A percentile compares a stretch with the other conserved stretches of the same genome.
phyloP scores from a whole-genome alignment of 2,329 filamentous ascomycete genomes.

The Chaetomium olivaceum region DNA sequence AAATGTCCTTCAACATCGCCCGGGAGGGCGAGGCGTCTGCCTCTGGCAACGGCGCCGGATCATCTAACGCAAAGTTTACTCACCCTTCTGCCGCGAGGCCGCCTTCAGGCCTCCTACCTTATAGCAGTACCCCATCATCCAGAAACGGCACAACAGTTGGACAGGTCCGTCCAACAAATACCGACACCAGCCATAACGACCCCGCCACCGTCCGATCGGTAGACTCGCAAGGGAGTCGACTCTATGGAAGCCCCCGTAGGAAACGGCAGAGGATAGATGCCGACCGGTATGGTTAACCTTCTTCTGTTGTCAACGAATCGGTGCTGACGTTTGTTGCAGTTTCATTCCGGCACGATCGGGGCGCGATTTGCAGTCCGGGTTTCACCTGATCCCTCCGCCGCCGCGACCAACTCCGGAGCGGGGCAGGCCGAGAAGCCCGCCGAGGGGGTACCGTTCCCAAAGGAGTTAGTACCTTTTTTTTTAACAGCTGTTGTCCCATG shows the following conservation, averaged over 20 bases:
- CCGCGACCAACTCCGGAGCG: conserved; percentile 85
- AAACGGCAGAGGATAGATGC: conserved; percentile 62
- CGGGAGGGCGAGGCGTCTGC: conserved; percentile 19
- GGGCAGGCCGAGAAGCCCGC: conserved; percentile 59
- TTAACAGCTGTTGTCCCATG: background rate
- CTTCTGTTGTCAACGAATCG: background rate
- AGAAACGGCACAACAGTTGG: conserved; percentile 8
- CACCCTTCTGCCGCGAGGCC: conserved; percentile 14
- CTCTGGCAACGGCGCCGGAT: background rate
- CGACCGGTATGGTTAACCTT: conserved; percentile 53
- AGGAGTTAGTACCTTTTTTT: conserved; percentile 62
- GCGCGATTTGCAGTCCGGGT: conserved; percentile 90
- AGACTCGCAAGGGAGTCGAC: conserved; percentile 38
- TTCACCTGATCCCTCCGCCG: conserved; percentile 84
- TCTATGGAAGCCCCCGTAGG: conserved; percentile 56
- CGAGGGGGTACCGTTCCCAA: conserved; percentile 94
- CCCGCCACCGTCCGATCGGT: background rate
- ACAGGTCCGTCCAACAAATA: conserved; percentile 10
- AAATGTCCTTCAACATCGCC: conserved; percentile 31
- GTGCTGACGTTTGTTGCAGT: conserved; percentile 47
- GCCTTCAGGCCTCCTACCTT: conserved; percentile 4
- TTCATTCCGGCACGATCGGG: conserved; percentile 95
- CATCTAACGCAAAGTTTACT: conserved; percentile 1
- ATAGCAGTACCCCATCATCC: background rate
- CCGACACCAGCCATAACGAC: background rate